These are phyloP conservation scores for Tolypocladium ovalisporum DNA, from an alignment of 2,329 filamentous ascomycete species.

Conservation along the genomic window DNA sequence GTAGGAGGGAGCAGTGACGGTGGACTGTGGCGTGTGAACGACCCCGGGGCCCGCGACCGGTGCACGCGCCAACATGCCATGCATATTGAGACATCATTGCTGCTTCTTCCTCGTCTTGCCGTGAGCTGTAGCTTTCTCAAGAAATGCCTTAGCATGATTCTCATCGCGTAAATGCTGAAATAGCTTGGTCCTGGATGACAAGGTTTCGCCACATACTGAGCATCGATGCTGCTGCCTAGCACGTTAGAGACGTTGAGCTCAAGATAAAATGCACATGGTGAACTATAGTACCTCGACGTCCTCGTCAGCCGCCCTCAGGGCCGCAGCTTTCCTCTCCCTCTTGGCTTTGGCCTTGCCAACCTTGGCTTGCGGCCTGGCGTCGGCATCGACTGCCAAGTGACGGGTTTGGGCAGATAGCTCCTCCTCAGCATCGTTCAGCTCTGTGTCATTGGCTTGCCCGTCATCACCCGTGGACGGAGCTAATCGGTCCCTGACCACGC, in stretches of 20 bases:
- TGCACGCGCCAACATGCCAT: background rate
- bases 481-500: constrained; percentile 30
- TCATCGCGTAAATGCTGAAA: constrained; percentile 62
- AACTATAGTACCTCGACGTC: constrained; percentile 1
- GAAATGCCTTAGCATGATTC: constrained; percentile 48
- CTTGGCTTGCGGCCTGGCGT: constrained; percentile 22
- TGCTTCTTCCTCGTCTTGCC: constrained; percentile 21
- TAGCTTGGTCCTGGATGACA: constrained; percentile 55
- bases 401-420: constrained; percentile 7
- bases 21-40: background rate
- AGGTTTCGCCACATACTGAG: constrained; percentile 31
- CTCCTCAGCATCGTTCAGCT: constrained; percentile 1
- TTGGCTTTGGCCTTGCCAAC: constrained; percentile 40
- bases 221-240: constrained; percentile 26
- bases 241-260: background rate
- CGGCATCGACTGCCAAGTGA: constrained; percentile 14
- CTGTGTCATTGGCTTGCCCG: background rate
- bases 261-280: background rate
- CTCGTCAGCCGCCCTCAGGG: constrained; percentile 9
- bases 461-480: background rate
- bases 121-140: constrained; percentile 6
- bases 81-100: background rate
- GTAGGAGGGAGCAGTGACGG: background rate
- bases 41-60: background rate
- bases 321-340: constrained; percentile 32